Evolutionary conservation across 2,329 filamentous ascomycete species (phyloP).

Genomic region (Dendryphion nanum): DNA sequence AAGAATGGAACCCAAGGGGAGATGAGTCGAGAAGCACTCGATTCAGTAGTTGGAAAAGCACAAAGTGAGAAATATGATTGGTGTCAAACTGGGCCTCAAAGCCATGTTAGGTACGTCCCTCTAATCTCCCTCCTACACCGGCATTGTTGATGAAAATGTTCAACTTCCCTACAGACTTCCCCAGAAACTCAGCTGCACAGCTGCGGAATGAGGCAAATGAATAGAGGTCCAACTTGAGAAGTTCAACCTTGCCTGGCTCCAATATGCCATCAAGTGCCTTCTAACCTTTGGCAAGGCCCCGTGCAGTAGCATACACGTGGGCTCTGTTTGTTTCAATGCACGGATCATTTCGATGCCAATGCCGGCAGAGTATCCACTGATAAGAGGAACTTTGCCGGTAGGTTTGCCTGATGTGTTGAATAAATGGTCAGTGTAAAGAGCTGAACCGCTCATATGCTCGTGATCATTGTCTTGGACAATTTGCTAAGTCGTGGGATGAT

Average conservation of each 20-base stretch:
- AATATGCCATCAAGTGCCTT: slow-evolving; percentile 9
- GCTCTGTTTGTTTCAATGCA: no score
- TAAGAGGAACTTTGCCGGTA: no score
- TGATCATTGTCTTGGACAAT: no score
- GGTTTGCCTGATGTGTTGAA: no score
- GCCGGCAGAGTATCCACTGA: no score
- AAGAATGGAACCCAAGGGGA: slow-evolving; percentile 44
- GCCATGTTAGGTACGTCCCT: slow-evolving; percentile 30
- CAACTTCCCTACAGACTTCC: slow-evolving; percentile 4
- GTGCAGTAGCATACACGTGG: no score
- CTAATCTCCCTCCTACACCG: slow-evolving; percentile 23
- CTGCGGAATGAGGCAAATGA: slow-evolving; percentile 7
- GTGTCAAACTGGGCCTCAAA: slow-evolving; percentile 53
- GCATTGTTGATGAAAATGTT: slow-evolving; percentile 20
- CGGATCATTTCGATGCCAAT: no score
- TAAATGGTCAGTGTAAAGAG: no score
- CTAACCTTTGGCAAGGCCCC: no score
- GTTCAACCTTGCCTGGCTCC: slow-evolving; percentile 4
- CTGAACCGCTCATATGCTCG: no score
- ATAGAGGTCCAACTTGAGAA: slow-evolving; percentile 17
- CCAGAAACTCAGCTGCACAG: slow-evolving; percentile 8
- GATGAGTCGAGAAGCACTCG: no score
- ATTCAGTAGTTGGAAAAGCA: slow-evolving; percentile 53
- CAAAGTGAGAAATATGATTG: slow-evolving; percentile 56
- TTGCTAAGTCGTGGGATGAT: no score